These are phyloP conservation scores for Colletotrichum liaoningense DNA, from an alignment of 2,329 filamentous ascomycete genomes.

Conservation along the genomic window DNA sequence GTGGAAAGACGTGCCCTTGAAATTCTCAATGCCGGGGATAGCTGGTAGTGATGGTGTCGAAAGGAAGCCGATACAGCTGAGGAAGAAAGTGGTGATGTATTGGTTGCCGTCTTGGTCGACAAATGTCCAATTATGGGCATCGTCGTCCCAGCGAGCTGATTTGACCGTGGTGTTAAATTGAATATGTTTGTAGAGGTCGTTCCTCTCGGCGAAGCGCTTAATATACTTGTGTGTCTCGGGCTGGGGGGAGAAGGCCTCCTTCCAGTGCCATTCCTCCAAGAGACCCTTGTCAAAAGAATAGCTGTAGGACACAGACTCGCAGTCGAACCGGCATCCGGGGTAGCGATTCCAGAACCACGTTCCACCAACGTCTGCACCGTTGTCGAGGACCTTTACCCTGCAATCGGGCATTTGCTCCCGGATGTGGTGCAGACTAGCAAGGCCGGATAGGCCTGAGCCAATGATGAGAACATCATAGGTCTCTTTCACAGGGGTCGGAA, in stretches of 20 bases:
- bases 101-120: slow-evolving; percentile 11
- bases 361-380: slow-evolving; percentile 57
- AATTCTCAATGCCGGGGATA: slow-evolving; percentile 41
- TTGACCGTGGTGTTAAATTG: background rate
- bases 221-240: slow-evolving; percentile 18
- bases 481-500: slow-evolving; percentile 14
- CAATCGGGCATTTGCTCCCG: slow-evolving; percentile 17
- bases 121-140: background rate
- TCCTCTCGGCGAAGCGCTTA: background rate
- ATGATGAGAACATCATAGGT: slow-evolving; percentile 19
- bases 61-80: slow-evolving; percentile 36
- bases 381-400: slow-evolving; percentile 45
- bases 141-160: background rate
- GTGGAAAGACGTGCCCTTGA: slow-evolving; percentile 36
- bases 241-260: slow-evolving; percentile 17
- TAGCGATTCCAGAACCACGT: slow-evolving; percentile 65
- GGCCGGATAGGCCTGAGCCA: slow-evolving; percentile 23
- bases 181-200: background rate
- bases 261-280: slow-evolving; percentile 23
- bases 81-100: slow-evolving; percentile 2
- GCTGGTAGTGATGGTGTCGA: slow-evolving; percentile 47
- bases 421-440: slow-evolving; percentile 27
- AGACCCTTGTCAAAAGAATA: slow-evolving; percentile 18
- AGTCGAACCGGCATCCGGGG: slow-evolving; percentile 64
- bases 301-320: slow-evolving; percentile 40